These are phyloP conservation scores for Dactylella cylindrospora DNA, from an alignment of 2,329 filamentous ascomycete species.

Conservation along the genomic window DNA sequence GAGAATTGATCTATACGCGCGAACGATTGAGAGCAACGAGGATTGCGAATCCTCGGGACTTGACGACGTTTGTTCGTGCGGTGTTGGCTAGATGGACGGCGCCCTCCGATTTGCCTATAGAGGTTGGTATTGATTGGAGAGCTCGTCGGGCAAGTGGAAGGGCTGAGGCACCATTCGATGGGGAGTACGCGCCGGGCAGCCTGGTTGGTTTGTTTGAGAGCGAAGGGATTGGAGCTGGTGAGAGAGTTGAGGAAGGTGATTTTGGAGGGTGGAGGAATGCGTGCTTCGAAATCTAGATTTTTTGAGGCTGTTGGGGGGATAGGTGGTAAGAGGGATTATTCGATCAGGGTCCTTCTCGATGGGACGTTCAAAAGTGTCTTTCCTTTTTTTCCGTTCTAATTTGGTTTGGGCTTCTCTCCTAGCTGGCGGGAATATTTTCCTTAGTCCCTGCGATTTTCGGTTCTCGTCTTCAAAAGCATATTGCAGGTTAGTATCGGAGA, in stretches of 20 bases:
- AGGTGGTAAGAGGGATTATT: no score
- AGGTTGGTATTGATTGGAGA: constrained; percentile 76
- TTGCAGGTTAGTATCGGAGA: constrained; percentile 27
- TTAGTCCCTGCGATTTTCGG: constrained; percentile 6
- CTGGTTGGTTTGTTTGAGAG: constrained; percentile 87
- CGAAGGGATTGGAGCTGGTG: constrained; percentile 68
- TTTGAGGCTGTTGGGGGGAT: background rate
- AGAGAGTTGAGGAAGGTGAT: constrained; percentile 73
- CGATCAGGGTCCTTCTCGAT: no score
- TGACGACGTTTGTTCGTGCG: constrained; percentile 79
- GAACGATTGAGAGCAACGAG: constrained; percentile 83
- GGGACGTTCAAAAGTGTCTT: constrained; percentile 10
- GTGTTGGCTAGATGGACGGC: constrained; percentile 68
- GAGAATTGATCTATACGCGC: constrained; percentile 81
- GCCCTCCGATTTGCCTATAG: constrained; percentile 70
- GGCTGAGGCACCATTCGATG: constrained; percentile 66
- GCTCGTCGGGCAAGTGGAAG: constrained; percentile 59
- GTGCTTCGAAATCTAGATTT: constrained; percentile 31
- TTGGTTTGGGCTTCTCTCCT: constrained; percentile 3
- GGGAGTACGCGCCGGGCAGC: constrained; percentile 84
- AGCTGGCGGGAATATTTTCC: constrained; percentile 1
- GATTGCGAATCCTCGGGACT: constrained; percentile 75
- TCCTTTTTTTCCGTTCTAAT: background rate
- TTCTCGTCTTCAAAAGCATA: constrained; percentile 10
- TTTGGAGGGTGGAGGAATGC: constrained; percentile 76